Percentiles rank a stretch among this genome's conserved stretches.
Evolutionary conservation across 331 rosid species (phyloP).

Genomic region (Spiraea crenata): DNA sequence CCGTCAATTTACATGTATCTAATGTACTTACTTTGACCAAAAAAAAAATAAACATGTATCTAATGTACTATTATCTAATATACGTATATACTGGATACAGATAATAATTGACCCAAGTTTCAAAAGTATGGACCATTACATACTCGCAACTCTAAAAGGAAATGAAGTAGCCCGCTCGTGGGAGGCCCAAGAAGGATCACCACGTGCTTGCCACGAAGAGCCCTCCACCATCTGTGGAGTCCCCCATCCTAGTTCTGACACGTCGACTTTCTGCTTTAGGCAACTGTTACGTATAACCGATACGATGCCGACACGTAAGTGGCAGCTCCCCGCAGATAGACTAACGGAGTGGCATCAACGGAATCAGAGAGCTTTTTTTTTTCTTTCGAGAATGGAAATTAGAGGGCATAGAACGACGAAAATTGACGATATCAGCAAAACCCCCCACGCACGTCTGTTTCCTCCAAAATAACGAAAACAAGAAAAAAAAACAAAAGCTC

Average conservation of each 20-base stretch:
- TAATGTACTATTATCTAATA: too few species aligned
- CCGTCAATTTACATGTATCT: too few species aligned
- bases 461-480: background rate
- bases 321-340: too few species aligned
- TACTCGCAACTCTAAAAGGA: too few species aligned
- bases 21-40: too few species aligned
- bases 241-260: background rate
- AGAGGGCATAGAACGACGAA: background rate
- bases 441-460: background rate
- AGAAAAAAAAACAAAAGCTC: background rate
- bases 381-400: too few species aligned
- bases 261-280: background rate
- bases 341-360: background rate
- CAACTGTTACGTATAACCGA: background rate
- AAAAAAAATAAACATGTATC: too few species aligned
- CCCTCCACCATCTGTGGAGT: conserved; percentile 1
- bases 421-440: background rate
- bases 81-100: too few species aligned
- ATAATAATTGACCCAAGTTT: too few species aligned
- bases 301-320: background rate
- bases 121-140: too few species aligned
- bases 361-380: background rate
- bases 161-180: too few species aligned
- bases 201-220: background rate
- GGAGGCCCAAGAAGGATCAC: background rate